Evolutionary conservation across 495 filamentous ascomycete genomes (phyloP), one percentile per base, ranked within the genome.

Genomic region (Aspergillus campestris): DNA sequence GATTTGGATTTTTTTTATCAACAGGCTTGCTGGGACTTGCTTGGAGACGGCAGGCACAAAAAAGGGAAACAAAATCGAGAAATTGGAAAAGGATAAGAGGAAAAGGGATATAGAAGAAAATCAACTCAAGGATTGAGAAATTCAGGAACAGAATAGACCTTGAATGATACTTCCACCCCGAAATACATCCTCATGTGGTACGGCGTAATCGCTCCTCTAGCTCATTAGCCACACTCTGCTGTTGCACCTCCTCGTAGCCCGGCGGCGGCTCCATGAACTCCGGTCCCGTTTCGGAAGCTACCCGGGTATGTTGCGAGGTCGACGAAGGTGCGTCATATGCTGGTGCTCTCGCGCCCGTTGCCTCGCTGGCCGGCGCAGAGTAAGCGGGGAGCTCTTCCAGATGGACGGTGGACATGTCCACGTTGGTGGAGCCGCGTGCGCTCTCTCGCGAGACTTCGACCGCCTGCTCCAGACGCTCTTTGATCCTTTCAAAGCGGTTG

Each of bases 181-280:
- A 4, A 24, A 2, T 4, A 1, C 18, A 24, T 24, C 34, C 34
- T 59, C 42, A 67, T 37, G 58, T 66, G 42, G 56, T 53, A 18
- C 60, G 57, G 27, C 70, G 68, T 46, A 73, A 47, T 43, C 60
- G 54, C 44, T 63, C 68, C 53, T 83, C 81, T 15, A 82, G 51
- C 40, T 77, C 79, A 18, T 78, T 61, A 28, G 69, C 80, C n/a
- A 95, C 72, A 49, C 84, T 87, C 48, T 84, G 80, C 45, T 79
- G 74, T 63, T 95, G 92, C 28, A 83, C 86, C 58, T 95, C 89
- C 57, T 96, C 86, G 61, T 98, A 98, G 31, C 86, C 87, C 31
- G 92, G 92, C 29, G 92, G 92, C 11, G 90, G 89, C 48, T 91
- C 92, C 47, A 78, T 69, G 0, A 89, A 89, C 13, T 71, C 57